Evolutionary conservation across 495 filamentous ascomycete species (phyloP), one percentile per base, ranked within the genome.

Genomic region (Neurospora hispaniola): DNA sequence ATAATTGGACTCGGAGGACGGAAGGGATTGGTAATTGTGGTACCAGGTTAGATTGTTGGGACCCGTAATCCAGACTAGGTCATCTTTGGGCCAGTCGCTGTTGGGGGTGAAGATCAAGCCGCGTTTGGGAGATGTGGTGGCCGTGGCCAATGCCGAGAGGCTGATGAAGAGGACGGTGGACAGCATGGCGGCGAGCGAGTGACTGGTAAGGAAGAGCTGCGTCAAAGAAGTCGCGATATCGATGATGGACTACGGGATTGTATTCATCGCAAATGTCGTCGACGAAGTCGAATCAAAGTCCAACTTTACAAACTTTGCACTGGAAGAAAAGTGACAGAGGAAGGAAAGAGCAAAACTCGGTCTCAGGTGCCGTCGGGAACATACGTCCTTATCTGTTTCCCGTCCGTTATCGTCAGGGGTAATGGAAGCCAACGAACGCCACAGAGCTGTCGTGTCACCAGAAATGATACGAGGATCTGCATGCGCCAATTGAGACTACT

Each of bases 1-100:
- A 76, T 85, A 85, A 23, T 66, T 27, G 12, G 54, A 66, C 23
- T 77, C 76, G 6, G 79, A 43, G 0, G 88, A 84, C 35, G 86
- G 85, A 18, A 77, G 75, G 54, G 80, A 78, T 9, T 74, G 74
- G 80, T 91, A 92, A 82, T 90, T 91, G 84, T 91, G 90, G 81
- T 92, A 92, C 90, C 90, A 92, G 9, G 87, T 89, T 69, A 92
- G 74, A 73, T 86, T 85, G 42, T 81, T 83, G 69, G 69, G 73
- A 5, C 77, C 44, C 4, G 76, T 72, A 48, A 80, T 77, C 86
- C 88, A 90, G 54, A 86, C 80, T 1, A 79, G 70, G 78, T 89
- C 86, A 76, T 91, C 89, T 5, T 72, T 42, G 27, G 84, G 82
- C 73, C 84, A 78, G 9, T 81, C 71, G 0, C 75, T 42, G 12